A percentile compares a stretch with the other conserved stretches of the same genome.
Evolutionary conservation across 495 filamentous ascomycete species (phyloP).

Genomic region (Xylaria nigripes): DNA sequence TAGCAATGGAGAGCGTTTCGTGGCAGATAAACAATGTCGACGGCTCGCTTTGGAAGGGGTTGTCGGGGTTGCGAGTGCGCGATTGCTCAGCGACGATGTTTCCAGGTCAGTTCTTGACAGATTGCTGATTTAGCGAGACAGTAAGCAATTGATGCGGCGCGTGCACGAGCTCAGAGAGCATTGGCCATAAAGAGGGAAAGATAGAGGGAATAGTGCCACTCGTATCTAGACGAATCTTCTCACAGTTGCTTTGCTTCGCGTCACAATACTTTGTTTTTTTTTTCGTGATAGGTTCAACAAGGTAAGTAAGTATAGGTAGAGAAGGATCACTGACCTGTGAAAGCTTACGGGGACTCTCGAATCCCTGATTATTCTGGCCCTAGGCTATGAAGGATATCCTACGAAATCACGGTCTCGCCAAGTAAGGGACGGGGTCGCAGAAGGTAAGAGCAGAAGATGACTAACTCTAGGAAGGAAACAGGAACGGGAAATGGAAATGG

Average conservation of each 20-base stretch:
- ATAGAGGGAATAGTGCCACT: neutral
- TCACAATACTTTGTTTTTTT: constrained; percentile 23
- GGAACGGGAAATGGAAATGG: neutral
- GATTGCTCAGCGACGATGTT: constrained; percentile 15
- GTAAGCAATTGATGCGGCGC: neutral
- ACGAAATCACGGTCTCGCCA: no score
- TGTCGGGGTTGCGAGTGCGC: neutral
- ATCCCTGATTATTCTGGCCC: constrained; percentile 17
- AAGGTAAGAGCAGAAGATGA: neutral
- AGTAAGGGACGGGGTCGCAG: neutral
- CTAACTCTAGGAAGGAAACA: constrained; percentile 2
- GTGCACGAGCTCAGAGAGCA: no score
- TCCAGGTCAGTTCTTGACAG: constrained; percentile 11
- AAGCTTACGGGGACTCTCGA: constrained; percentile 9
- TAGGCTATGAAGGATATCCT: no score
- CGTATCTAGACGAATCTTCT: no score
- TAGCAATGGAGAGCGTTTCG: constrained; percentile 1
- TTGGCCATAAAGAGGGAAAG: no score
- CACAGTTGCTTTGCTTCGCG: constrained; percentile 26
- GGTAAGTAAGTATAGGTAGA: neutral
- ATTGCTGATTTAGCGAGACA: neutral
- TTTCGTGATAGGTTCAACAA: constrained; percentile 8
- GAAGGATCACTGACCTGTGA: constrained; percentile 21
- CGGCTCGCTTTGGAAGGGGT: constrained; percentile 10
- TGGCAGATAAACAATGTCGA: constrained; percentile 7